Conservation (phyloP, 2,329 filamentous ascomycete species). For the Cadophora malorum region DNA sequence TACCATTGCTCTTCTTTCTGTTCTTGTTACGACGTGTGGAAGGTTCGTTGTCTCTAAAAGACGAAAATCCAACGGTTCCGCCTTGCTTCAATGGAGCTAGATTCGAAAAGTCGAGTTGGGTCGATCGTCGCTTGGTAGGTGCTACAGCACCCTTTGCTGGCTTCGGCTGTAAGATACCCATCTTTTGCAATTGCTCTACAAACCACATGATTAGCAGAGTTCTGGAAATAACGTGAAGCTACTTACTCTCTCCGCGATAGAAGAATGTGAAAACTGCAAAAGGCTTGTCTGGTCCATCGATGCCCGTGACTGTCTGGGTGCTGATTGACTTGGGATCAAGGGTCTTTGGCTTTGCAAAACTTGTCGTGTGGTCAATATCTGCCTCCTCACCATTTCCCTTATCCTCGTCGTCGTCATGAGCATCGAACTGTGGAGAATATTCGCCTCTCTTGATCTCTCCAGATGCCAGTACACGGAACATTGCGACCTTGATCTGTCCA, state of each 20-base stretch:
- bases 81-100: slow-evolving; percentile 83
- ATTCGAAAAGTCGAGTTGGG: slow-evolving; percentile 83
- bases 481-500: slow-evolving; percentile 96
- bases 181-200: slow-evolving; percentile 93
- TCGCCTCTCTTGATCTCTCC: slow-evolving; percentile 98
- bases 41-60: slow-evolving; percentile 77
- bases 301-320: slow-evolving; percentile 98
- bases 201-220: slow-evolving; percentile 30
- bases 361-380: slow-evolving; percentile 95
- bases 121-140: slow-evolving; percentile 77
- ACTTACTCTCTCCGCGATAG: slow-evolving; percentile 92
- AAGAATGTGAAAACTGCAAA: slow-evolving; percentile 98
- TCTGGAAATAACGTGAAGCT: neutral
- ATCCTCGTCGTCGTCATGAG: slow-evolving; percentile 88
- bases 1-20: slow-evolving; percentile 68
- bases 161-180: slow-evolving; percentile 84
- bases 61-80: slow-evolving; percentile 89
- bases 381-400: slow-evolving; percentile 66
- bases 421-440: slow-evolving; percentile 97
- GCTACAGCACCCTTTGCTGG: slow-evolving; percentile 64
- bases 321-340: slow-evolving; percentile 97
- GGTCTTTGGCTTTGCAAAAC: slow-evolving; percentile 95
- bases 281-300: slow-evolving; percentile 93
- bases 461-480: slow-evolving; percentile 93
- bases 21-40: slow-evolving; percentile 64